Percentiles rank a stretch among this genome's conserved stretches.
Evolutionary conservation across 78 protist genomes (phyloP).

Genomic region (Dictyostelium purpureum): DNA sequence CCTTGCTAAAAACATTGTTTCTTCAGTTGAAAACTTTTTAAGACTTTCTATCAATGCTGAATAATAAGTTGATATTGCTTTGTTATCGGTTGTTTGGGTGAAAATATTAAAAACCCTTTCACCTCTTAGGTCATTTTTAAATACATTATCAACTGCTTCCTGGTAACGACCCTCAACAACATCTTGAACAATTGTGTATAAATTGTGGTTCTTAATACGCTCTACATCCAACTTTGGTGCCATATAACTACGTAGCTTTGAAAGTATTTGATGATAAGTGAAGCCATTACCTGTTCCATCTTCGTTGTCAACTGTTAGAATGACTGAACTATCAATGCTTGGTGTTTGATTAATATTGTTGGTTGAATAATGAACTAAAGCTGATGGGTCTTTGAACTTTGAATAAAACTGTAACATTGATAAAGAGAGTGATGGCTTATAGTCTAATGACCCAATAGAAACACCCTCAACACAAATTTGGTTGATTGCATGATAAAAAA

Average conservation of each 20-base stretch:
- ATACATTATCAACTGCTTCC: conserved; percentile 9
- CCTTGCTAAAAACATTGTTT: conserved; percentile 16
- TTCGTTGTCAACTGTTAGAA: neutral
- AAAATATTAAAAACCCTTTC: conserved; percentile 32
- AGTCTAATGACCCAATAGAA: conserved; percentile 21
- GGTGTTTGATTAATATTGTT: neutral
- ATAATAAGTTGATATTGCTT: conserved; percentile 3
- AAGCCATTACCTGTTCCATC: neutral
- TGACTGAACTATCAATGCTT: neutral
- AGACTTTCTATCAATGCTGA: neutral
- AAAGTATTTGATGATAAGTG: neutral
- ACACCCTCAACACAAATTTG: conserved; percentile 49
- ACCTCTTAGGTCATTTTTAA: conserved; percentile 20
- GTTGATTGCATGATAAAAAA: conserved; percentile 33
- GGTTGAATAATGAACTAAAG: neutral
- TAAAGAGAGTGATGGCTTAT: neutral
- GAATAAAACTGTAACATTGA: conserved; percentile 29
- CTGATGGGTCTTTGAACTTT: neutral
- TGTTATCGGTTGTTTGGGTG: neutral
- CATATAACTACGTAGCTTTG: conserved; percentile 14
- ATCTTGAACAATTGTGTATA: conserved; percentile 7
- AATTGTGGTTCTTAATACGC: neutral
- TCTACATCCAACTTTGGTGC: conserved; percentile 33
- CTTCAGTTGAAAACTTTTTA: conserved; percentile 20
- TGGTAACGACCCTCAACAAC: conserved; percentile 17